A percentile compares a stretch with the other conserved stretches of the same genome.
Evolutionary conservation across 2,329 filamentous ascomycete species (phyloP).

Genomic region (Aureobasidium melanogenum): DNA sequence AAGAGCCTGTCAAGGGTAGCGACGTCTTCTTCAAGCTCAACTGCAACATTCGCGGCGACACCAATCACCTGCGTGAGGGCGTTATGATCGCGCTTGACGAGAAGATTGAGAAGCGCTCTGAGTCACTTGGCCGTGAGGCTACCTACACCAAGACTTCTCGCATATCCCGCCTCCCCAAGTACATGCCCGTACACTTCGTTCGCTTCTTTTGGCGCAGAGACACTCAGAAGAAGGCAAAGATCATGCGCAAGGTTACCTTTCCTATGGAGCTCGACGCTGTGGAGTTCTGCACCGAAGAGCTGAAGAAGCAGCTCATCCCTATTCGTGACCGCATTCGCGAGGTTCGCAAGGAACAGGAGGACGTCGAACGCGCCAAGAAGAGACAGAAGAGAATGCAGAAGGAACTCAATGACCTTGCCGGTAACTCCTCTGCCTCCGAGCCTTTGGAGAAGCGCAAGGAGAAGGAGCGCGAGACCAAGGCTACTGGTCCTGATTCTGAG

Average conservation of each 20-base stretch:
- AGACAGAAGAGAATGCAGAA: conserved; percentile 66
- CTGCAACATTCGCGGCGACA: conserved; percentile 83
- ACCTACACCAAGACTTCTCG: conserved; percentile 84
- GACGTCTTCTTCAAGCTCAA: conserved; percentile 87
- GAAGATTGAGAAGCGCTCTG: conserved; percentile 83
- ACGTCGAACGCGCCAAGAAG: conserved; percentile 85
- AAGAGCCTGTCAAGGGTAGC: conserved; percentile 56
- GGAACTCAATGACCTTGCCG: conserved; percentile 42
- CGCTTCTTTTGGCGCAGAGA: conserved; percentile 97
- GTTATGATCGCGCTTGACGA: conserved; percentile 74
- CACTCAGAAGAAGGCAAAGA: conserved; percentile 97
- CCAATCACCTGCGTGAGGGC: conserved; percentile 85
- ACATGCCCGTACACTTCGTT: conserved; percentile 93
- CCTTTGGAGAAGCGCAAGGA: conserved; percentile 87
- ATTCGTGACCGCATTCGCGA: conserved; percentile 96
- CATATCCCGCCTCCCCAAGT: conserved; percentile 85
- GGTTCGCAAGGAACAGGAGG: conserved; percentile 87
- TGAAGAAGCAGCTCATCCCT: conserved; percentile 73
- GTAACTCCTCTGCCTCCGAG: conserved; percentile 40
- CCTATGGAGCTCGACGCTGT: conserved; percentile 85
- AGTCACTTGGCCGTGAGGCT: conserved; percentile 66
- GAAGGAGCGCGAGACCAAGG: conserved; percentile 49
- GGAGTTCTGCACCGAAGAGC: conserved; percentile 89
- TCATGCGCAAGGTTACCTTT: conserved; percentile 97
- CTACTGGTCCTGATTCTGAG: conserved; percentile 25